Base-by-base conservation (phyloP, 768 basidiomycete genomes). In the Epithele typhae region DNA sequence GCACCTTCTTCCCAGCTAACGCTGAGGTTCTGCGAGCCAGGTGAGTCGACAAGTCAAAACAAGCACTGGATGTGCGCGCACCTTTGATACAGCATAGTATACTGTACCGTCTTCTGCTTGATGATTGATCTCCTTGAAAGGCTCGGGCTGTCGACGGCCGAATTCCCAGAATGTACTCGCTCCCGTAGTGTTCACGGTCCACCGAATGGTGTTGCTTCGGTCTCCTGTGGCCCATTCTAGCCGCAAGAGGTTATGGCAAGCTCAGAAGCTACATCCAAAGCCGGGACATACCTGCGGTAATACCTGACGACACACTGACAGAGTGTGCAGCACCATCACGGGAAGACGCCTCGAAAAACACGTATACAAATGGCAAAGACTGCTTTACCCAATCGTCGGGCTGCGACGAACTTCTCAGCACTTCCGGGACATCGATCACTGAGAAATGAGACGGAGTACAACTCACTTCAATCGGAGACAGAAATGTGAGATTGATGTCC, bases 311-410 rank as follows among this genome's bases (percentile, higher is more conserved):
- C 3, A 72, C 54, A 44, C 70, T 64, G 5, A 69, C 62, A 14
- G 23, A 12, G 46, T 72, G 71, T 12, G 59, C 17, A 12, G 48
- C 47, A 7, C 62, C 65, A 39, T 72, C 69, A 15, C 54, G 51
- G 0, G 69, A 53, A 5, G 24, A 34, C 9, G 61, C 67, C 8
- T 59, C 52, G 3, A 72, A 43, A 10, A 60, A 54, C 12, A 72
- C 30, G 43, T 72, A 72, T 9, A 68, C 63, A 51, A 71, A 70
- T 5, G 71, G 69, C 4, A 72, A 40, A 2, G 70, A 70, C 43
- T 70, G 68, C 17, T 57, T 58, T 35, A 68, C 63, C 45, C 64
- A 61, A 51, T 72, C 65, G 14, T 57, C 54, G 0, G 69, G 67
- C 66, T 69, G 23, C 9, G 32, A 23, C 8, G 12, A 37, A 21